Evolutionary conservation across 2,329 filamentous ascomycete genomes (phyloP).

Genomic region (Epichloe amarillans): DNA sequence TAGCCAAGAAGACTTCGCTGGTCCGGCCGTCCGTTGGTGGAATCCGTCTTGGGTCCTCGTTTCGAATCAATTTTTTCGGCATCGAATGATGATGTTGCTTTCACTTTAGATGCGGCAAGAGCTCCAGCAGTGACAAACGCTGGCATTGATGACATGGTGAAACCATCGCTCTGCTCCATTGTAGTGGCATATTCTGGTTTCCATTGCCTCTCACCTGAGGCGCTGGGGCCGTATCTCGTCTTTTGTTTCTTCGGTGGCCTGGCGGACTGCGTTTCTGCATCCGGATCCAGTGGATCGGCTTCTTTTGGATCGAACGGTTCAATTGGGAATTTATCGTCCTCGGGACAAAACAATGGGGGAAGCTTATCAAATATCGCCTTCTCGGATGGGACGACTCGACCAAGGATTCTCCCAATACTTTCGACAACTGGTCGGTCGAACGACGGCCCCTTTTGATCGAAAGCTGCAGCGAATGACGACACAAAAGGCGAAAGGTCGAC

Average conservation of each 20-base stretch:
- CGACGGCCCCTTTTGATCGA: constrained; percentile 53
- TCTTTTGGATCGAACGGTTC: constrained; percentile 38
- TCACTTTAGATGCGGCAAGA: constrained; percentile 19
- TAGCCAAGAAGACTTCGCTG: constrained; percentile 31
- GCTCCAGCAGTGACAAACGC: constrained; percentile 51
- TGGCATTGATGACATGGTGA: constrained; percentile 42
- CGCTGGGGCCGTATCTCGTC: constrained; percentile 9
- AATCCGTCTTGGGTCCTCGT: constrained; percentile 13
- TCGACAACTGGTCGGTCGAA: constrained; percentile 49
- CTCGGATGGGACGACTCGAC: constrained; percentile 44
- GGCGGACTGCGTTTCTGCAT: constrained; percentile 9
- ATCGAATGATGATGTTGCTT: constrained; percentile 6
- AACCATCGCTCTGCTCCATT: constrained; percentile 44
- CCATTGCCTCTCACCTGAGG: constrained; percentile 21
- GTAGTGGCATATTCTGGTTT: constrained; percentile 41
- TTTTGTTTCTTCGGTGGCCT: constrained; percentile 19
- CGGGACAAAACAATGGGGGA: constrained; percentile 40
- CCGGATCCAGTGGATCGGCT: constrained; percentile 10
- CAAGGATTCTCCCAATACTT: constrained; percentile 58
- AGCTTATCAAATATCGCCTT: constrained; percentile 39
- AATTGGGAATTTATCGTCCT: constrained; percentile 57
- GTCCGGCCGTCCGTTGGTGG: constrained; percentile 21
- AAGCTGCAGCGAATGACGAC: constrained; percentile 28
- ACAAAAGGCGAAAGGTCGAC: constrained; percentile 64
- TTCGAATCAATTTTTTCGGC: constrained; percentile 6